A percentile compares a stretch with the other conserved stretches of the same genome.
Evolutionary conservation across 1,284 basidiomycete species (phyloP).

Genomic region (Pisolithus thermaeus): DNA sequence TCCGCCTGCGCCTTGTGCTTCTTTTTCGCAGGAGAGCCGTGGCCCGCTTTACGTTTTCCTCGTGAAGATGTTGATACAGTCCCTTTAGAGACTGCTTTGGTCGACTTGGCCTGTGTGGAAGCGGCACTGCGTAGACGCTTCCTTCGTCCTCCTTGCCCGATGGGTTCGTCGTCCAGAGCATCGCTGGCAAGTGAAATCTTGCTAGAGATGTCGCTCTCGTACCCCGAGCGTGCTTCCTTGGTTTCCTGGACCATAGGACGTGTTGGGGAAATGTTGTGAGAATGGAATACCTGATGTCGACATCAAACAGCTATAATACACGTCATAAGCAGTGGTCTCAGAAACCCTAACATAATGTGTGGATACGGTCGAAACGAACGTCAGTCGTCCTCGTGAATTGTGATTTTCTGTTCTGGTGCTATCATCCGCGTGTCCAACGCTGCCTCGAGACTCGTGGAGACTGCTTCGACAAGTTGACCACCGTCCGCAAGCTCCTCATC

Average conservation of each 20-base stretch:
- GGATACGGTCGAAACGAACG: too few relatives aligned
- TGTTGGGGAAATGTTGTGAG: background rate
- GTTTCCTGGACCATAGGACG: background rate
- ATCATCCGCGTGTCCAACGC: constrained; percentile 20
- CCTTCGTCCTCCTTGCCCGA: constrained; percentile 4
- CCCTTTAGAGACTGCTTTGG: background rate
- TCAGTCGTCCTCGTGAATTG: constrained; percentile 49
- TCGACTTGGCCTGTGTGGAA: constrained; percentile 7
- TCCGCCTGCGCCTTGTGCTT: constrained; percentile 18
- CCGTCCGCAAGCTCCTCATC: constrained; percentile 23
- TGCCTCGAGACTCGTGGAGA: constrained; percentile 4
- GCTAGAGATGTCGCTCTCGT: constrained; percentile 9
- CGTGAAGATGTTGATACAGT: constrained; percentile 5
- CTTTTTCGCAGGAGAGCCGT: constrained; percentile 14
- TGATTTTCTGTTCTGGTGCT: constrained; percentile 37
- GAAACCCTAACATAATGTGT: too few relatives aligned
- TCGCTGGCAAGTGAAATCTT: constrained; percentile 38
- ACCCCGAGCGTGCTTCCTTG: constrained; percentile 9
- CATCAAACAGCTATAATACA: background rate
- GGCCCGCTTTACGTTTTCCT: constrained; percentile 7
- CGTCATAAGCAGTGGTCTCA: background rate
- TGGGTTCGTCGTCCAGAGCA: constrained; percentile 40
- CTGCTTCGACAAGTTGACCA: constrained; percentile 8
- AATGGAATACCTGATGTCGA: too few relatives aligned
- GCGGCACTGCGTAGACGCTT: constrained; percentile 17